phyloP scores from a whole-genome alignment of 2,329 filamentous ascomycete species.

The Curvularia sp. region DNA sequence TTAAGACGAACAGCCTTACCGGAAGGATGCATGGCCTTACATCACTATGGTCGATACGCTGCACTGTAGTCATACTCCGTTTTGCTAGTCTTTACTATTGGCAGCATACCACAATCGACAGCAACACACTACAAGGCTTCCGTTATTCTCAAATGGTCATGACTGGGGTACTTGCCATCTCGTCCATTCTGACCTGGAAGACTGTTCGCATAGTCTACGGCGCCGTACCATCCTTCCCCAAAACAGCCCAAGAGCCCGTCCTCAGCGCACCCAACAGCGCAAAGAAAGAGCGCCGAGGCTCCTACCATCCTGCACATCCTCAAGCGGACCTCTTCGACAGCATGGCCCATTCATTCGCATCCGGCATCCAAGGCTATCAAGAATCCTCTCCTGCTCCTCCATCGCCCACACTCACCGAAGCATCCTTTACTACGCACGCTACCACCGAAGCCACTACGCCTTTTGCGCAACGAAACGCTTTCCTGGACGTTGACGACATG shows the following conservation, averaged over 20 bases:
- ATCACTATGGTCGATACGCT: conserved; percentile 72
- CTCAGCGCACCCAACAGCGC: conserved; percentile 28
- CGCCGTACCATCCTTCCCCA: conserved; percentile 36
- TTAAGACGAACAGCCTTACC: conserved; percentile 66
- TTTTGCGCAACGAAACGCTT: conserved; percentile 19
- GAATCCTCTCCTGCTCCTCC: conserved; percentile 38
- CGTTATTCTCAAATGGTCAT: conserved; percentile 63
- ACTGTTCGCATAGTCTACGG: conserved; percentile 65
- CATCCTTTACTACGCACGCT: conserved; percentile 32
- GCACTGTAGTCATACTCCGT: conserved; percentile 64
- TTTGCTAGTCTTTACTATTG: conserved; percentile 50
- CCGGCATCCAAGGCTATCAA: conserved; percentile 44
- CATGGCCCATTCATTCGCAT: conserved; percentile 49
- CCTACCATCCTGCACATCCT: conserved; percentile 33
- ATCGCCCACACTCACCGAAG: conserved; percentile 41
- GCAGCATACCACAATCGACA: conserved; percentile 25
- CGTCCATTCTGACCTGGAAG: conserved; percentile 50
- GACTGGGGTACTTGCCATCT: conserved; percentile 47
- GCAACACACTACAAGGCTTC: conserved; percentile 47
- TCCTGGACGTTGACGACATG: conserved; percentile 65
- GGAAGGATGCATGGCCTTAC: conserved; percentile 63
- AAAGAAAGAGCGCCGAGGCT: conserved; percentile 32
- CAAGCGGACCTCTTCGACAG: conserved; percentile 42
- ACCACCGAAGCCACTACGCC: conserved; percentile 40
- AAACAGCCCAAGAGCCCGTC: conserved; percentile 35